Conservation (phyloP, 306 rosid species). For the Quercus variabilis region DNA sequence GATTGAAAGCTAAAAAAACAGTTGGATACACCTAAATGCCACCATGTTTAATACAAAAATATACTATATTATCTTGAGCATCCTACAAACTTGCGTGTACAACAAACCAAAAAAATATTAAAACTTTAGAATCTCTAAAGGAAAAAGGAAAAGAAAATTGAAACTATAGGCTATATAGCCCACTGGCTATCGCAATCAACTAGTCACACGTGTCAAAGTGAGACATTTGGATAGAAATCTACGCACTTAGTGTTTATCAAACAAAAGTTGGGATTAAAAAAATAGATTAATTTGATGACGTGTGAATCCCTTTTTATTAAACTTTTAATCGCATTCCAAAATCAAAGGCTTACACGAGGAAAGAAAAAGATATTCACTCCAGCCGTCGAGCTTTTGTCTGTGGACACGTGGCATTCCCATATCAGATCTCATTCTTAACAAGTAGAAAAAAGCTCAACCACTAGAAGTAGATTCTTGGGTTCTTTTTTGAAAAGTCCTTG, state of each 20-base stretch:
- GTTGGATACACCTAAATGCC: too few species aligned
- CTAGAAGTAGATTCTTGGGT: background rate
- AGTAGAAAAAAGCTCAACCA: conserved; percentile 2
- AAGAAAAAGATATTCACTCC: background rate
- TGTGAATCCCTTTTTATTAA: background rate
- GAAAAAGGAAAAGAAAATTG: too few species aligned
- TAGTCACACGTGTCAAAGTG: too few species aligned
- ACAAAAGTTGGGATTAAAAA: background rate
- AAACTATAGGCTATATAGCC: too few species aligned
- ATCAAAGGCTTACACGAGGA: background rate
- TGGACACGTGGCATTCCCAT: background rate
- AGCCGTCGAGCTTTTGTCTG: background rate
- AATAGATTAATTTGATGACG: background rate
- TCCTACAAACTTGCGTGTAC: too few species aligned
- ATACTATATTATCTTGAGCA: too few species aligned
- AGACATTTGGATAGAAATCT: background rate
- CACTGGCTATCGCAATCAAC: too few species aligned
- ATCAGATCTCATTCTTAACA: background rate
- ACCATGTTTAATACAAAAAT: too few species aligned
- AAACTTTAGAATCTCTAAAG: too few species aligned
- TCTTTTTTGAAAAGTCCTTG: background rate
- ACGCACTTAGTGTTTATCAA: background rate
- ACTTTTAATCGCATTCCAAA: background rate
- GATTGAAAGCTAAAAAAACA: too few species aligned
- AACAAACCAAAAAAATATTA: too few species aligned